Percentiles rank a stretch among this genome's conserved stretches.
Evolutionary conservation across 1,284 basidiomycete species (phyloP).

Genomic region (Gymnopus androsaceus): DNA sequence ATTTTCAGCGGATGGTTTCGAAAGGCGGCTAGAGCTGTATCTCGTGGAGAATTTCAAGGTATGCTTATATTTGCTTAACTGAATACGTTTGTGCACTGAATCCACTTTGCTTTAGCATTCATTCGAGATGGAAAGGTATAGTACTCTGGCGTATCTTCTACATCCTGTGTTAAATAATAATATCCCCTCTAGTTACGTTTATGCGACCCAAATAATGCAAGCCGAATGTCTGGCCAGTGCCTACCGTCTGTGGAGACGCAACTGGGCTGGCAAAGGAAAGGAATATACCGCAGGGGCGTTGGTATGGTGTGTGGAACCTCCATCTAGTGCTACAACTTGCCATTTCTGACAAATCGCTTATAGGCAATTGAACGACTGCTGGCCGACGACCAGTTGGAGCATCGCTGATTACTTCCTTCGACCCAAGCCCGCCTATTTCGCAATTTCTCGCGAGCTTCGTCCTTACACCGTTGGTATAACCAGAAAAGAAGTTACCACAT

Average conservation of each 20-base stretch:
- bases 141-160: background rate
- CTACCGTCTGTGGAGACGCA: conserved; percentile 76
- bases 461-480: conserved; percentile 80
- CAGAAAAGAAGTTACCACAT: conserved; percentile 68
- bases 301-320: conserved; percentile 75
- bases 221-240: conserved; percentile 77
- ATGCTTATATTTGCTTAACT: background rate
- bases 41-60: conserved; percentile 84
- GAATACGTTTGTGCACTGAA: background rate
- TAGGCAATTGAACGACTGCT: conserved; percentile 74
- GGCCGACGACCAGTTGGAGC: conserved; percentile 81
- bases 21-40: conserved; percentile 86
- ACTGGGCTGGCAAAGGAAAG: conserved; percentile 71
- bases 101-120: conserved; percentile 47
- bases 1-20: conserved; percentile 69
- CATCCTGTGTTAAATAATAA: background rate
- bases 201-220: conserved; percentile 85
- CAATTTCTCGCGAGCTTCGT: conserved; percentile 70
- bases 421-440: conserved; percentile 75
- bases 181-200: conserved; percentile 56
- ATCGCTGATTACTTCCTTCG: conserved; percentile 79
- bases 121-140: conserved; percentile 81
- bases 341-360: background rate
- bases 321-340: no score
- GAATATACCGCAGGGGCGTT: conserved; percentile 78